A percentile compares a stretch with the other conserved stretches of the same genome.
Conservation (phyloP, 2,329 filamentous ascomycete genomes). For the Colletotrichum karsti region DNA sequence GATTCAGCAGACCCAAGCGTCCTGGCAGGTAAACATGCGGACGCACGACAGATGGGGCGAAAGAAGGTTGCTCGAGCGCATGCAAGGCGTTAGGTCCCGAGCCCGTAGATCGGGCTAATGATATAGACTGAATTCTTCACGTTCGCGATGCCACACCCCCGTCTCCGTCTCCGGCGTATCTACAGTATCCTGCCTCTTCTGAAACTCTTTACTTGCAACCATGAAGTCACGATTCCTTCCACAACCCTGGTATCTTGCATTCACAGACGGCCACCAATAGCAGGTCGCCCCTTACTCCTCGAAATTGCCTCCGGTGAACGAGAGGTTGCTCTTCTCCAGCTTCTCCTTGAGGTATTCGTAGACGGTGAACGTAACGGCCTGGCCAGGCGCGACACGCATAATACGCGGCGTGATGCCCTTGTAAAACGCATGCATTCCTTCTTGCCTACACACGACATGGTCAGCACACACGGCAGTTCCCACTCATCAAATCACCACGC, state of each 20-base stretch:
- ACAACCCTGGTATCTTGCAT: constrained; percentile 6
- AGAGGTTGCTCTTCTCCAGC: constrained; percentile 71
- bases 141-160: constrained; percentile 13
- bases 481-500: too few relatives aligned
- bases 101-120: constrained; percentile 20
- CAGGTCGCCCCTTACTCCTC: constrained; percentile 63
- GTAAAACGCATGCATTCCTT: constrained; percentile 95
- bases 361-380: constrained; percentile 81
- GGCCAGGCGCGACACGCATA: constrained; percentile 96
- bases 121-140: constrained; percentile 16
- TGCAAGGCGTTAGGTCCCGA: background rate
- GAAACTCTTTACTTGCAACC: background rate
- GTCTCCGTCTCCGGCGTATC: constrained; percentile 1
- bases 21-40: constrained; percentile 66
- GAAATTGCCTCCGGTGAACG: constrained; percentile 69
- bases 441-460: constrained; percentile 70
- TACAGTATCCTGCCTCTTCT: background rate
- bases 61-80: background rate
- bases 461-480: too few relatives aligned
- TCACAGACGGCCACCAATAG: background rate
- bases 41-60: background rate
- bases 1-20: constrained; percentile 81
- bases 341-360: constrained; percentile 81
- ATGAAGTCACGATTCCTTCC: background rate
- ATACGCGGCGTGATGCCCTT: constrained; percentile 98